Conservation (phyloP, 2,329 filamentous ascomycete species). For the Cryphonectria radicalis region DNA sequence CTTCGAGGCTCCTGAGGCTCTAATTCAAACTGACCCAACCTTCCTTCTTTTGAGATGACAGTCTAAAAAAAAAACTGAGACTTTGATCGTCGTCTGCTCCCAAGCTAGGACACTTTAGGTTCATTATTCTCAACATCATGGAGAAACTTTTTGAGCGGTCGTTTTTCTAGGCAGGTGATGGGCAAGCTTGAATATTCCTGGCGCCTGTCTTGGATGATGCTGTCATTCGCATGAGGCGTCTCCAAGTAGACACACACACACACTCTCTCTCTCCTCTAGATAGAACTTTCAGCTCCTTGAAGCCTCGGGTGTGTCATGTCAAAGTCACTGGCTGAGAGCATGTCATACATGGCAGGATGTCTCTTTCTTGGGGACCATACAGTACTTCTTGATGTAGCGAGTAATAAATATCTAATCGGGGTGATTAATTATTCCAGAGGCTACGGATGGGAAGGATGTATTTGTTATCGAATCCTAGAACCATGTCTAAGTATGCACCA, state of each 20-base stretch:
- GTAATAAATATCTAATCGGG: no score
- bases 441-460: no score
- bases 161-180: background rate
- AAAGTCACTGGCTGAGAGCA: no score
- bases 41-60: background rate
- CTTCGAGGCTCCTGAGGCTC: background rate
- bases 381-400: no score
- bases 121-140: background rate
- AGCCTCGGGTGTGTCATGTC: no score
- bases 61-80: background rate
- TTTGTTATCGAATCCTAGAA: no score
- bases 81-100: background rate
- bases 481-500: no score
- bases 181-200: background rate
- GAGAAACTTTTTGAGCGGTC: background rate
- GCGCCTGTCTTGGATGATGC: background rate
- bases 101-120: background rate
- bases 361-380: no score
- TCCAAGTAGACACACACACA: background rate
- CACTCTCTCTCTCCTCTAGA: no score
- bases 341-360: no score
- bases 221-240: background rate
- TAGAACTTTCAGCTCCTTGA: no score
- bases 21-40: background rate
- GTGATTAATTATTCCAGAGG: no score